These are phyloP conservation scores for Bolboschoenus planiculmis DNA, from an alignment of 176 grass and related monocot genomes.

Conservation along the genomic window DNA sequence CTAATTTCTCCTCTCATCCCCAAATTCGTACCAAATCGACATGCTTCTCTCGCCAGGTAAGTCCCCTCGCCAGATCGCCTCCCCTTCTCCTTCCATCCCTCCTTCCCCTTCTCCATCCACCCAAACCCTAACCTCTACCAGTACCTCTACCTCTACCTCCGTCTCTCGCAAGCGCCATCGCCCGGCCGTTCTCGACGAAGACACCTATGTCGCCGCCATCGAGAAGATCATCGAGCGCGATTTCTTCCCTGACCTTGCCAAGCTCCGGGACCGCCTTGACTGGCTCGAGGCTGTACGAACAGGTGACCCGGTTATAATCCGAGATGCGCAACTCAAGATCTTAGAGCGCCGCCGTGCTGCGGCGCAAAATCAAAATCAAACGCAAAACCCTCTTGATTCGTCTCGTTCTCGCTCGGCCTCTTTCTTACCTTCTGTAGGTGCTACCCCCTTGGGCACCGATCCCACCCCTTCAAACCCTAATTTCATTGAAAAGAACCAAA, in stretches of 20 bases:
- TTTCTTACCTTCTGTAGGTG: conserved; percentile 44
- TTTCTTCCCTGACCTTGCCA: conserved; percentile 88
- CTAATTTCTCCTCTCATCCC: conserved; percentile 18
- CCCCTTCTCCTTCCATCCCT: conserved; percentile 22
- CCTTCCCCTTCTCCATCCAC: conserved; percentile 24
- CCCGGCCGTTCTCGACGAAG: conserved; percentile 69
- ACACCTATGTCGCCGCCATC: conserved; percentile 67
- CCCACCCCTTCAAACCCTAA: conserved; percentile 22
- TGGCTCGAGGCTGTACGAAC: conserved; percentile 86
- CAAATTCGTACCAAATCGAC: neutral
- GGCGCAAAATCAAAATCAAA: neutral
- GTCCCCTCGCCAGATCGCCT: conserved; percentile 67
- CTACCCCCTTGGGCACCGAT: conserved; percentile 35
- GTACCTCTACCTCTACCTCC: conserved; percentile 10
- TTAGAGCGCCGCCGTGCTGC: conserved; percentile 50
- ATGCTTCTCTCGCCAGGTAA: conserved; percentile 88
- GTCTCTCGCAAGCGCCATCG: conserved; percentile 39
- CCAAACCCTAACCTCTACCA: conserved; percentile 10
- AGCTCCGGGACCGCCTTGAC: conserved; percentile 78
- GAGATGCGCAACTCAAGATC: conserved; percentile 93
- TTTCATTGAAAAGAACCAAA: neutral
- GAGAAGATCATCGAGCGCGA: conserved; percentile 92
- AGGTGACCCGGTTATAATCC: conserved; percentile 74
- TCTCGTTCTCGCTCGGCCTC: neutral
- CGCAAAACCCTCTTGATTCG: neutral